Evolutionary conservation across 805 yeast species (phyloP).

Genomic region (Limtongia smithiae): DNA sequence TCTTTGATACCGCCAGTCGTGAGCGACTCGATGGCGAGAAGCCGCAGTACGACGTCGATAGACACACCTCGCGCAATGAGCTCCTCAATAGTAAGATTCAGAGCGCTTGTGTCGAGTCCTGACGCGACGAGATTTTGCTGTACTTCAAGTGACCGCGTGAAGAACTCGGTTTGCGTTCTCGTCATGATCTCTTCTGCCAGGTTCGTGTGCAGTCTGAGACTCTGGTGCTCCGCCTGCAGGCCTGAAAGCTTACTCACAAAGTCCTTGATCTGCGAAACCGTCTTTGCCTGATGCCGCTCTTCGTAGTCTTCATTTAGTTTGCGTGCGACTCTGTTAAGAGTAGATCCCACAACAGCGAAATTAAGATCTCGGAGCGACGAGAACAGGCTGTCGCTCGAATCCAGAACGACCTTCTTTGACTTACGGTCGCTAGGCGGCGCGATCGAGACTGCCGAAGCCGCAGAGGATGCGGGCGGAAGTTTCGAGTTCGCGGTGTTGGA

Average conservation of each 20-base stretch:
- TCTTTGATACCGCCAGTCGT: slow-evolving; percentile 67
- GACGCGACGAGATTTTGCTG: slow-evolving; percentile 69
- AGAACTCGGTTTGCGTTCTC: slow-evolving; percentile 29
- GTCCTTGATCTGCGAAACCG: slow-evolving; percentile 61
- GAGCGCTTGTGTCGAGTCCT: slow-evolving; percentile 42
- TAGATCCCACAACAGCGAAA: slow-evolving; percentile 74
- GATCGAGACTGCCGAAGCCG: slow-evolving; percentile 4
- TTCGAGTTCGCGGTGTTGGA: slow-evolving; percentile 8
- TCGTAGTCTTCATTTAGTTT: slow-evolving; percentile 67
- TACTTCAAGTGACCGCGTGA: slow-evolving; percentile 51
- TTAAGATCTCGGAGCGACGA: slow-evolving; percentile 58
- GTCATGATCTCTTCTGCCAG: slow-evolving; percentile 30
- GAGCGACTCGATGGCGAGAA: slow-evolving; percentile 56
- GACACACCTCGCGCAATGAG: slow-evolving; percentile 49
- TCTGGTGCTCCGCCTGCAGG: slow-evolving; percentile 63
- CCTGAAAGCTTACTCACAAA: slow-evolving; percentile 68
- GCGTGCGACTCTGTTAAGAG: slow-evolving; percentile 67
- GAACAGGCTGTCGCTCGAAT: slow-evolving; percentile 47
- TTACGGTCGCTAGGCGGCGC: slow-evolving; percentile 21
- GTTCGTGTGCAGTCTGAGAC: slow-evolving; percentile 53
- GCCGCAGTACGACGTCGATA: slow-evolving; percentile 47
- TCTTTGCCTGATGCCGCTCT: slow-evolving; percentile 51
- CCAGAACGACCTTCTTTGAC: slow-evolving; percentile 31
- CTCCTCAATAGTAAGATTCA: slow-evolving; percentile 44
- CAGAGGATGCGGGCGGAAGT: slow-evolving; percentile 2